Percentiles rank a stretch among this genome's conserved stretches.
Conservation (phyloP, 306 rosid genomes). For the Vigna reflexopilosa region DNA sequence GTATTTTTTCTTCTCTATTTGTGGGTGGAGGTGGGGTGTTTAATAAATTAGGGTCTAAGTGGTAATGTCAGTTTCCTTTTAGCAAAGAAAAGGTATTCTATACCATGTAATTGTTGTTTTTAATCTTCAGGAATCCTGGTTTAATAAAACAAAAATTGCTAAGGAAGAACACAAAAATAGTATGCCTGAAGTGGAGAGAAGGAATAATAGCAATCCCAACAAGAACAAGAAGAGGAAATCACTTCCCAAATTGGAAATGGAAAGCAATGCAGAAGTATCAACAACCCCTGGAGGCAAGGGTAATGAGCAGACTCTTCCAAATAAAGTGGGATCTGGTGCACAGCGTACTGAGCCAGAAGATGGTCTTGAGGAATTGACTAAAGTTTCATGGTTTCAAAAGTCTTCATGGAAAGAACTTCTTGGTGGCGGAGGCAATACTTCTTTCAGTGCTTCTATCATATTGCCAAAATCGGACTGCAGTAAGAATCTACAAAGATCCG, state of each 20-base stretch:
- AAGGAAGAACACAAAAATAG: conserved; percentile 46
- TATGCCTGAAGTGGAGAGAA: conserved; percentile 39
- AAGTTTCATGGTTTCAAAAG: conserved; percentile 74
- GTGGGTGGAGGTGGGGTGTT: neutral
- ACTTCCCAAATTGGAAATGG: conserved; percentile 31
- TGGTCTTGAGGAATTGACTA: conserved; percentile 42
- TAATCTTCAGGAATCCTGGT: conserved; percentile 57
- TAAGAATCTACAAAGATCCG: conserved; percentile 40
- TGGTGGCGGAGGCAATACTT: conserved; percentile 48
- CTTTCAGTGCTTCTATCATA: conserved; percentile 62
- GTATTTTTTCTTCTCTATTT: conserved; percentile 26
- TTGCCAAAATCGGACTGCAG: conserved; percentile 45
- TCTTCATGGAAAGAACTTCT: conserved; percentile 84
- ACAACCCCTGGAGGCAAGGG: conserved; percentile 43
- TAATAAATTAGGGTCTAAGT: conserved; percentile 30
- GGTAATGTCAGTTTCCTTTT: conserved; percentile 7
- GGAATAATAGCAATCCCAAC: conserved; percentile 41
- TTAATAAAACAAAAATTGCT: conserved; percentile 34
- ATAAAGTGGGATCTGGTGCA: conserved; percentile 44
- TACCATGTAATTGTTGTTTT: conserved; percentile 37
- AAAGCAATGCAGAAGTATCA: conserved; percentile 42
- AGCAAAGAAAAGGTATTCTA: conserved; percentile 11
- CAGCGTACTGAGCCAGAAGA: conserved; percentile 46
- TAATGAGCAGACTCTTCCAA: conserved; percentile 35
- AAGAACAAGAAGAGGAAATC: conserved; percentile 59